A percentile compares a stretch with the other conserved stretches of the same genome.
Evolutionary conservation across 2,329 filamentous ascomycete genomes (phyloP).

Genomic region (Pyrenochaeta sp.): DNA sequence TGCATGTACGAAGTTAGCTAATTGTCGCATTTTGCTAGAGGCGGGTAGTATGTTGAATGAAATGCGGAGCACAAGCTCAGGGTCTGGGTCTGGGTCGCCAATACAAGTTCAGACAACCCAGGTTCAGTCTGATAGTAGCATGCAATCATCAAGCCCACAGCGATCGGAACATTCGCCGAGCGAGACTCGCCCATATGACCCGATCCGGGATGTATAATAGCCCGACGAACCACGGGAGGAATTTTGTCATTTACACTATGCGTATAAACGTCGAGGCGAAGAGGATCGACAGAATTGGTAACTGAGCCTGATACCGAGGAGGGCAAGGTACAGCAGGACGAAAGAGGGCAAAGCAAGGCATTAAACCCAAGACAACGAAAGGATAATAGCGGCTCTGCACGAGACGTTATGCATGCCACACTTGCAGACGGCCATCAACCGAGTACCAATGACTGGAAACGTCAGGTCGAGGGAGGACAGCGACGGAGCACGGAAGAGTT

Average conservation of each 20-base stretch:
- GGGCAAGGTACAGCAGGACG: conserved; percentile 13
- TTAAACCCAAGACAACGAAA: conserved; percentile 7
- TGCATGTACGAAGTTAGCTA: conserved; percentile 37
- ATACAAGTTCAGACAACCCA: conserved; percentile 38
- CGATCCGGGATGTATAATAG: conserved; percentile 47
- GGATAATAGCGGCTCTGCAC: conserved; percentile 8
- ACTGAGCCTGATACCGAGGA: conserved; percentile 30
- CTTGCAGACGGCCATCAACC: not conserved
- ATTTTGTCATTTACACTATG: conserved; percentile 27
- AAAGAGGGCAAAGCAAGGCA: conserved; percentile 9
- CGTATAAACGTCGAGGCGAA: conserved; percentile 17
- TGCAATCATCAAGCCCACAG: conserved; percentile 41
- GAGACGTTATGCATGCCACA: conserved; percentile 4
- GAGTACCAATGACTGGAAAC: conserved; percentile 4
- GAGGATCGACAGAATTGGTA: conserved; percentile 21
- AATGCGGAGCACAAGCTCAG: conserved; percentile 35
- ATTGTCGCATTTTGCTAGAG: conserved; percentile 40
- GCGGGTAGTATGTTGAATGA: conserved; percentile 48
- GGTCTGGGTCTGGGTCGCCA: conserved; percentile 33
- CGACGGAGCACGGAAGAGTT: conserved; percentile 12
- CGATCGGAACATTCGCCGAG: conserved; percentile 43
- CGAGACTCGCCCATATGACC: conserved; percentile 47
- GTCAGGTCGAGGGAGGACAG: conserved; percentile 16
- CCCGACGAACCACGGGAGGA: conserved; percentile 18
- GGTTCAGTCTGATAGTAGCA: conserved; percentile 35